Base-by-base conservation (phyloP, 257 asterid species). In the Penstemon barbatus region DNA sequence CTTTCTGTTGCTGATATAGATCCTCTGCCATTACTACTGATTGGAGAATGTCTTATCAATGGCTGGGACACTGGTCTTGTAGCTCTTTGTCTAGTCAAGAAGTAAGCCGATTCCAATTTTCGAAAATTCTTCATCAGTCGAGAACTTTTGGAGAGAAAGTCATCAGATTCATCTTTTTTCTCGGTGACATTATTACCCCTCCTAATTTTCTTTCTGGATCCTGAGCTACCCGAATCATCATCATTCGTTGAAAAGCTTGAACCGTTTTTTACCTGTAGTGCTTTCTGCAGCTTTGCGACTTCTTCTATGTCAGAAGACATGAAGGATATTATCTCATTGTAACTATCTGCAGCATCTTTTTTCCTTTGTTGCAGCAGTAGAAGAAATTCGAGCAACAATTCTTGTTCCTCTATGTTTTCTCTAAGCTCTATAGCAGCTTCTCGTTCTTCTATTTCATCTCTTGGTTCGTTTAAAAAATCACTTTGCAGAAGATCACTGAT, bases 401-500 rank as follows among this genome's bases (percentile, higher is more conserved):
- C 98, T 49, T 89, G 95, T 78, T 94, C 97, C 36, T 94, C 96
- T 70, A 94, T 91, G 67, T 79, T 78, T 74, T 91, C 98, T 65
- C 89, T 80, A 63, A 94, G 90, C 70, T 86, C 88, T 73, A 84
- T 82, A 12, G 91, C 93, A 55, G 93, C 92, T 80, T 89, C 91
- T 38, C 93, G 91, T 59, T 91, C 97, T 77, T 91, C 90, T 63
- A 91, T 71, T 57, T 82, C 88, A 38, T 80, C 82, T 80, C 87
- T 89, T 36, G 96, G 97, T 70, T 84, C 95, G 64, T 77, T 91
- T 57, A 91, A 79, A 71, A 94, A 91, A 67, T 89, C 97, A 65
- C 99, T 94, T 84, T 89, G 87, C 90, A 91, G 53, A 78, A 94
- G 75, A 67, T 87, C 98, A 65, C 99, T 94, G 85, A 67, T 54